These are phyloP conservation scores for Spirogloea muscicola DNA, from an alignment of 139 green algal genomes.

Conservation along the genomic window DNA sequence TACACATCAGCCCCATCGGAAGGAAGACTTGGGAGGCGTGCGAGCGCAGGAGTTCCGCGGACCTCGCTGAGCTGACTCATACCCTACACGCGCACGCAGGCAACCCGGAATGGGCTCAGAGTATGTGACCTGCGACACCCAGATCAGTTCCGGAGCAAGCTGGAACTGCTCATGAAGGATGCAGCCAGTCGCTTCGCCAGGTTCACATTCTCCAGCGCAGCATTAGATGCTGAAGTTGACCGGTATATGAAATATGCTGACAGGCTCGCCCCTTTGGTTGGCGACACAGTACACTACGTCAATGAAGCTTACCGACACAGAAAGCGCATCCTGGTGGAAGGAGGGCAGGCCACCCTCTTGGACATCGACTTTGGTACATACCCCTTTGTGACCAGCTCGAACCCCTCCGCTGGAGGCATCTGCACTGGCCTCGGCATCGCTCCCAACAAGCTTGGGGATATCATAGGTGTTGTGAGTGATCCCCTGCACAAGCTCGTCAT, in stretches of 20 bases:
- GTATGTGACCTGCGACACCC: constrained; percentile 76
- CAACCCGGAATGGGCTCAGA: constrained; percentile 86
- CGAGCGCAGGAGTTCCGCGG: too few species aligned
- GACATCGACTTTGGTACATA: constrained; percentile 99
- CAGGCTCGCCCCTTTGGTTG: constrained; percentile 69
- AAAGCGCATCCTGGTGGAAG: constrained; percentile 93
- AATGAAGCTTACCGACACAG: constrained; percentile 52
- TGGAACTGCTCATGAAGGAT: constrained; percentile 56
- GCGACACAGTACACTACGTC: constrained; percentile 76
- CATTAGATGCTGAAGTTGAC: constrained; percentile 81
- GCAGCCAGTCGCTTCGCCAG: constrained; percentile 68
- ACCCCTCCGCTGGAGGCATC: constrained; percentile 92
- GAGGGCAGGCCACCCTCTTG: constrained; percentile 97
- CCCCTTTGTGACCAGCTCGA: constrained; percentile 97
- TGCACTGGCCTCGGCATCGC: constrained; percentile 87
- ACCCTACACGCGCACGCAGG: too few species aligned
- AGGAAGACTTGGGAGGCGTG: too few species aligned
- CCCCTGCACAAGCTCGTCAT: too few species aligned
- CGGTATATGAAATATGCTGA: constrained; percentile 65
- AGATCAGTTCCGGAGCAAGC: constrained; percentile 40
- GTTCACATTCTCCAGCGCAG: constrained; percentile 63
- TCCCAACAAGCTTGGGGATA: constrained; percentile 74
- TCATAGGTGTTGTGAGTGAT: constrained; percentile 92
- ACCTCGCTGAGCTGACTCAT: too few species aligned
- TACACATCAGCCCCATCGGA: too few species aligned